These are phyloP conservation scores for Globisporangium parvum DNA, from an alignment of 352 stramenopile species.

Conservation along the genomic window DNA sequence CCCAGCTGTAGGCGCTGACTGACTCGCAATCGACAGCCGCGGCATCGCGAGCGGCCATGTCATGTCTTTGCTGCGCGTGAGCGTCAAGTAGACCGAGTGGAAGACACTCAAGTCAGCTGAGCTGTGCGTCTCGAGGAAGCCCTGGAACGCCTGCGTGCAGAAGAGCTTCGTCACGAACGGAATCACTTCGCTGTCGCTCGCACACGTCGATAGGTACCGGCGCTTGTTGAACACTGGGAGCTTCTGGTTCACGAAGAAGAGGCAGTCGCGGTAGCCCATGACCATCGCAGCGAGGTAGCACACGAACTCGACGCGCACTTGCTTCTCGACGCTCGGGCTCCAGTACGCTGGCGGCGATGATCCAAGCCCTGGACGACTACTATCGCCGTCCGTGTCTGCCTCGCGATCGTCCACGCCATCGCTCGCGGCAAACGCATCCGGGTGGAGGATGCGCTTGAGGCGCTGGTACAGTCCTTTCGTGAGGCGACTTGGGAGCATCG, in stretches of 20 bases:
- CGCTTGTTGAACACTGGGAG: conserved; percentile 87
- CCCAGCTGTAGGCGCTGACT: neutral
- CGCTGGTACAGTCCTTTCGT: conserved; percentile 38
- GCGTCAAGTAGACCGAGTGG: conserved; percentile 63
- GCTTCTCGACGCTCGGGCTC: conserved; percentile 42
- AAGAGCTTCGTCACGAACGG: conserved; percentile 68
- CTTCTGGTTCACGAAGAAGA: conserved; percentile 85
- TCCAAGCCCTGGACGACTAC: neutral
- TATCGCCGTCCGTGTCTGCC: too few relatives aligned
- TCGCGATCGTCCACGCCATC: conserved; percentile 3
- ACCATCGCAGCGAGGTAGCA: conserved; percentile 63
- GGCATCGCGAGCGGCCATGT: conserved; percentile 40
- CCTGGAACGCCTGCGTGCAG: conserved; percentile 69
- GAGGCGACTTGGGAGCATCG: conserved; percentile 50
- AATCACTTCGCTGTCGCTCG: conserved; percentile 47
- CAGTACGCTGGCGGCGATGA: conserved; percentile 9
- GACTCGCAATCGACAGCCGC: conserved; percentile 16
- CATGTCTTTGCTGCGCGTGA: conserved; percentile 49
- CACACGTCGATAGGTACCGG: conserved; percentile 61
- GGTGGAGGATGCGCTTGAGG: conserved; percentile 49
- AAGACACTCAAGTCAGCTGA: conserved; percentile 67
- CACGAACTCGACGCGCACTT: conserved; percentile 70
- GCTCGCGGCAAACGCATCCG: conserved; percentile 17
- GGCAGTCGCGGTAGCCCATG: conserved; percentile 75
- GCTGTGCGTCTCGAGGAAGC: conserved; percentile 78